Conservation (phyloP, 345 rosid genomes). For the Laguncularia racemosa region DNA sequence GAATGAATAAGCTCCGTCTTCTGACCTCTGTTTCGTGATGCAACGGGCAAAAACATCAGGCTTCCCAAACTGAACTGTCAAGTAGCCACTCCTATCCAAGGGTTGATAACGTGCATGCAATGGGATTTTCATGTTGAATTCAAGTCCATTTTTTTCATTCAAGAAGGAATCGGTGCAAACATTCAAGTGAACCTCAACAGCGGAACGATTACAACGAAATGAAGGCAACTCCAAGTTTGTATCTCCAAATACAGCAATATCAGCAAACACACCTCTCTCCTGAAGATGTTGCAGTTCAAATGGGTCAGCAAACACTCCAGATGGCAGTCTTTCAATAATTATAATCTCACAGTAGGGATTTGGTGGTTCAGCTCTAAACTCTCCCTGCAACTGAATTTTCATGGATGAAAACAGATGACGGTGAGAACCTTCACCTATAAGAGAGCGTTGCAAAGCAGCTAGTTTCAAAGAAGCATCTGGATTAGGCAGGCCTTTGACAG, state of each 20-base stretch:
- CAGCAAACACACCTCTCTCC: conserved; percentile 38
- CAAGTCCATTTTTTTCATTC: conserved; percentile 24
- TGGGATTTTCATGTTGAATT: conserved; percentile 51
- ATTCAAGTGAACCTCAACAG: conserved; percentile 68
- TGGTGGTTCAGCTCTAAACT: conserved; percentile 14
- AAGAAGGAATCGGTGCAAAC: conserved; percentile 17
- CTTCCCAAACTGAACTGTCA: conserved; percentile 44
- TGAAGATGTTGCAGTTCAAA: conserved; percentile 77
- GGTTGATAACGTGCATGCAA: conserved; percentile 86
- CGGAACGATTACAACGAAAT: conserved; percentile 55
- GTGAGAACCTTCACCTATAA: conserved; percentile 89
- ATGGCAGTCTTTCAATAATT: conserved; percentile 61
- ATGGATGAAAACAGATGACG: conserved; percentile 53
- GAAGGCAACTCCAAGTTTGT: conserved; percentile 80
- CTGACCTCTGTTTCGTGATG: conserved; percentile 13
- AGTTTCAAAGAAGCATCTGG: conserved; percentile 11
- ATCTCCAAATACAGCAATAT: conserved; percentile 74
- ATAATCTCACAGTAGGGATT: conserved; percentile 31
- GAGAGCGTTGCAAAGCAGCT: conserved; percentile 28
- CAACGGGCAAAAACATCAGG: conserved; percentile 55
- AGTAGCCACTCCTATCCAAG: conserved; percentile 54
- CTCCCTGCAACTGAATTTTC: conserved; percentile 26
- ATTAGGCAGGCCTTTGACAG: conserved; percentile 23
- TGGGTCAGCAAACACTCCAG: conserved; percentile 84
- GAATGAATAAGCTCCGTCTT: conserved; percentile 29